Conservation (phyloP, 495 filamentous ascomycete genomes). For the Neurospora terricola region DNA sequence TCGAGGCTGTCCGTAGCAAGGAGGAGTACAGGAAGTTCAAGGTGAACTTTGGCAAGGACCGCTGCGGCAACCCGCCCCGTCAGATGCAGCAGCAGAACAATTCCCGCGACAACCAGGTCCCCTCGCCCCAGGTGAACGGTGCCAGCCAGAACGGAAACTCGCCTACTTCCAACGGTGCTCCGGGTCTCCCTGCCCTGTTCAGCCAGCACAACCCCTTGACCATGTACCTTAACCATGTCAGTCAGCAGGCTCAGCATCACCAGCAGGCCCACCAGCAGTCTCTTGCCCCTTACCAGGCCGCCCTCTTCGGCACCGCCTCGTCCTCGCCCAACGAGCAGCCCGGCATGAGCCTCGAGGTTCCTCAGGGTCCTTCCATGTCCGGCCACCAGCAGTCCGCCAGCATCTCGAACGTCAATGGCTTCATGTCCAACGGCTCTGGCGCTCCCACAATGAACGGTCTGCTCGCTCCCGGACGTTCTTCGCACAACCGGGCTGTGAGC, state of each 20-base stretch:
- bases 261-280: constrained; percentile 61
- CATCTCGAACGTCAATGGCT: constrained; percentile 44
- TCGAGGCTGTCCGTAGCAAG: constrained; percentile 85
- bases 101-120: constrained; percentile 46
- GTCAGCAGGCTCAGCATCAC: constrained; percentile 66
- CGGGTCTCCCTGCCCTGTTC: constrained; percentile 50
- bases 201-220: constrained; percentile 87
- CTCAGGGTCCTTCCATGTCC: constrained; percentile 37
- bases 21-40: constrained; percentile 98
- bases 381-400: constrained; percentile 53
- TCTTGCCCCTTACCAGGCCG: constrained; percentile 49
- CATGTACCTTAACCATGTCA: constrained; percentile 86
- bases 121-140: constrained; percentile 56
- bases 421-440: constrained; percentile 42
- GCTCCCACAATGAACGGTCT: constrained; percentile 62
- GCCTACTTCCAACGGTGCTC: constrained; percentile 30
- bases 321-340: constrained; percentile 41
- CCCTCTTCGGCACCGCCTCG: constrained; percentile 47
- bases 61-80: constrained; percentile 90
- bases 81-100: constrained; percentile 48
- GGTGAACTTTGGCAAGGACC: constrained; percentile 98
- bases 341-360: constrained; percentile 41
- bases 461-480: constrained; percentile 65
- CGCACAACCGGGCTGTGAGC: constrained; percentile 78
- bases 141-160: constrained; percentile 46